Conservation (phyloP, 768 basidiomycete genomes). For the Mycena haematopus region DNA sequence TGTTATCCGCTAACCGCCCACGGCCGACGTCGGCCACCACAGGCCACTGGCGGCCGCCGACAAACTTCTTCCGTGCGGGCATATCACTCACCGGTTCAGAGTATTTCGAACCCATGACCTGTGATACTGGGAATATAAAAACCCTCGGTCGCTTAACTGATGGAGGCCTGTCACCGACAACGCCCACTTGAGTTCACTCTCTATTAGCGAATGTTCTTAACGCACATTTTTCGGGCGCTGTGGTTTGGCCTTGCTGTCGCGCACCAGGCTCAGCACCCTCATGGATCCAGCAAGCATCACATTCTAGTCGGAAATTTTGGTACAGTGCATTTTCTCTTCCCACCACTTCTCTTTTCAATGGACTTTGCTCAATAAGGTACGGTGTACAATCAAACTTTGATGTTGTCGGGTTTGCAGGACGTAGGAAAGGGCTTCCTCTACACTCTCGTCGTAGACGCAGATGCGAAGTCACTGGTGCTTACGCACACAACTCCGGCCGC, state of each 20-base stretch:
- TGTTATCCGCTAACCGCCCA: no score
- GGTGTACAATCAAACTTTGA: slow-evolving; percentile 31
- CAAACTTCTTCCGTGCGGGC: no score
- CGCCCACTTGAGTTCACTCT: neutral
- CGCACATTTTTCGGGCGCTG: neutral
- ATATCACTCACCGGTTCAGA: neutral
- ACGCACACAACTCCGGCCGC: slow-evolving; percentile 26
- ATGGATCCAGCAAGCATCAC: slow-evolving; percentile 26
- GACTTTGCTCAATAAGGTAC: slow-evolving; percentile 14
- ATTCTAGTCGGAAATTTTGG: slow-evolving; percentile 33
- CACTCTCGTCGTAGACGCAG: slow-evolving; percentile 27
- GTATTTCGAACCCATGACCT: slow-evolving; percentile 14
- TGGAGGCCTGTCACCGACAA: no score
- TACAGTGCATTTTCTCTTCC: neutral
- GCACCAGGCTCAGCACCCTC: neutral
- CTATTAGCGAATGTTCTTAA: neutral
- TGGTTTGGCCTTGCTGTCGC: slow-evolving; percentile 13
- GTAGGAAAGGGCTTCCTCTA: slow-evolving; percentile 31
- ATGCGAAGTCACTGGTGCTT: slow-evolving; percentile 25
- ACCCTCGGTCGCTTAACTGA: neutral
- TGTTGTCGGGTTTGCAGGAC: slow-evolving; percentile 33
- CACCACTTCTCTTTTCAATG: no score
- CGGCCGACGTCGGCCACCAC: no score
- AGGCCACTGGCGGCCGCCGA: no score
- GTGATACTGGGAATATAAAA: slow-evolving; percentile 2